A percentile compares a stretch with the other conserved stretches of the same genome.
Evolutionary conservation across 208 protist species (phyloP).

Genomic region (Blastocrithidia nonstop): DNA sequence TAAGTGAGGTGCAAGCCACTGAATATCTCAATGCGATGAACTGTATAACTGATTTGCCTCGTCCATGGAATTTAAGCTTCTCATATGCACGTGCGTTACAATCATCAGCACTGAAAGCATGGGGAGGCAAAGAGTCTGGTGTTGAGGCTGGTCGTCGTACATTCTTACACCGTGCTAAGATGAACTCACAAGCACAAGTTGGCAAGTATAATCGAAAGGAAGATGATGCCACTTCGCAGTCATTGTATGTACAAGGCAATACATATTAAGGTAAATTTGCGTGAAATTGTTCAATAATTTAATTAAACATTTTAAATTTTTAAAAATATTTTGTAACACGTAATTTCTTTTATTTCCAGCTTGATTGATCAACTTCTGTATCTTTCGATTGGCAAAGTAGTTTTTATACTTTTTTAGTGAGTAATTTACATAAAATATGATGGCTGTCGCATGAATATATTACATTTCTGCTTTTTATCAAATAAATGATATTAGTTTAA

Average conservation of each 20-base stretch:
- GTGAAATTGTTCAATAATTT: too few species aligned
- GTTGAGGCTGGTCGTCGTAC: conserved; percentile 75
- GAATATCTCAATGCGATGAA: conserved; percentile 95
- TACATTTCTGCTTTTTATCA: too few species aligned
- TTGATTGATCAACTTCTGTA: too few species aligned
- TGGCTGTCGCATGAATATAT: too few species aligned
- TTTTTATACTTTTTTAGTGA: too few species aligned
- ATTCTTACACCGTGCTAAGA: conserved; percentile 68
- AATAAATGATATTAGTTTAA: too few species aligned
- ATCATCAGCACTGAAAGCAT: conserved; percentile 79
- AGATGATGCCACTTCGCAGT: conserved; percentile 52
- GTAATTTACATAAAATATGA: too few species aligned
- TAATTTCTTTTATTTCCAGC: too few species aligned
- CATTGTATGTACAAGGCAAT: conserved; percentile 81
- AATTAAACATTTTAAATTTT: too few species aligned
- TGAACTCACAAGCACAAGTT: conserved; percentile 69
- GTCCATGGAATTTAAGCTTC: conserved; percentile 89
- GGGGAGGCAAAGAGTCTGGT: conserved; percentile 73
- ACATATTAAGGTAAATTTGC: conserved; percentile 58
- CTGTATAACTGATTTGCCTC: conserved; percentile 11
- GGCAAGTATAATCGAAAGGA: conserved; percentile 64
- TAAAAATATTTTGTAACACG: too few species aligned
- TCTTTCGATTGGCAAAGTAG: too few species aligned
- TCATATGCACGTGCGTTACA: conserved; percentile 93
- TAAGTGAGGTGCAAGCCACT: conserved; percentile 91